Base-by-base conservation (phyloP, 805 yeast genomes). In the Saturnispora besseyi region DNA sequence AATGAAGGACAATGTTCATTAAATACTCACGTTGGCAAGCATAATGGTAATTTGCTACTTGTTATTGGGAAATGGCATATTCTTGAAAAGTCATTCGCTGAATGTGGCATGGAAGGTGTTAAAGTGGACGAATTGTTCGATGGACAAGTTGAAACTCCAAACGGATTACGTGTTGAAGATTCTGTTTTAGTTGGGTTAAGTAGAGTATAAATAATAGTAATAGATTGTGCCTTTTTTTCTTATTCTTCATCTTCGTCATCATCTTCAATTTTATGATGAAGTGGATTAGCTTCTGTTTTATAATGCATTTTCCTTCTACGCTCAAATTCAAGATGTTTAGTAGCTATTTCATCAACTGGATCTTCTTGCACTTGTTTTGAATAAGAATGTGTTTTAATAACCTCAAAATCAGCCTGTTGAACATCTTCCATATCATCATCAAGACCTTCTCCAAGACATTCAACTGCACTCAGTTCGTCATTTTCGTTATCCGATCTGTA, bases 401-500 rank as follows among this genome's bases (percentile, higher is more conserved):
- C 42, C 12, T 38, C 42, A 5, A 38, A 38, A 18, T 36, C 21
- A 18, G 40, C 22, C 12, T 36, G 40, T 29, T 38, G 42, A 12
- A 24, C 42, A 4, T 24, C 42, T 12, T 38, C 42, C 42, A 38
- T 38, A 15, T 38, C 42, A 10, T 62, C 68, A 13, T 59, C 69
- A 7, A 57, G 52, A 32, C 71, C 73, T 34, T 61, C 47, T 13
- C 47, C 51, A 22, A 63, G 45, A 12, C 36, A 43, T 2, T 44
- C 47, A 56, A 75, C 75, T 82, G 1, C 87, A 87, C 45, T 81
- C n/a, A 44, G 42, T 9, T 43, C 45, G 11, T 50, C 48, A 3
- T 71, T 73, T 7, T 68, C 77, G 3, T 75, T 78, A 33, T 84
- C 91, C 5, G 76, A 78, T 47, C 75, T 74, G 57, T 88, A 87